Evolutionary conservation across 75 land plant species (phyloP).

Genomic region (Pinus albicaulis): DNA sequence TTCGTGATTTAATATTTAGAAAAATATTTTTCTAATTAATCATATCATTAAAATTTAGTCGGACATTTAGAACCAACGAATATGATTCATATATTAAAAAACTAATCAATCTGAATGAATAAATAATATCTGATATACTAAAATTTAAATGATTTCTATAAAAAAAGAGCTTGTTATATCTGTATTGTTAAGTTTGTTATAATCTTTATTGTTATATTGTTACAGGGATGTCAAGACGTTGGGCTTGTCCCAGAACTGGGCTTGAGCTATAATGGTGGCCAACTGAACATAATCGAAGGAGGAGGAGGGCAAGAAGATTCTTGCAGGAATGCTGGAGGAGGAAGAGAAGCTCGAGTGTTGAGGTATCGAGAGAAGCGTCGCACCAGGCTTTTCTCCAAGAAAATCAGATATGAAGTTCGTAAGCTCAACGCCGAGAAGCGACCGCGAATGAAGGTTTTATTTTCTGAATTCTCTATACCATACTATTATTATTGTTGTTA

Average conservation of each 20-base stretch:
- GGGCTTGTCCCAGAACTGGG: slow-evolving; percentile 15
- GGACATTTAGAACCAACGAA: too few species aligned
- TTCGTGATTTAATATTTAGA: too few species aligned
- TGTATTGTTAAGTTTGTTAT: too few species aligned
- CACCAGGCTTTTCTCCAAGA: slow-evolving; percentile 79
- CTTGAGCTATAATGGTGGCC: not conserved
- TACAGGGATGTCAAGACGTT: slow-evolving; percentile 8
- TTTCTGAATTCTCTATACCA: too few species aligned
- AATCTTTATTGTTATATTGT: not conserved
- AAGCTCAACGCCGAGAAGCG: slow-evolving; percentile 81
- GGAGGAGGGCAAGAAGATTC: slow-evolving; percentile 14
- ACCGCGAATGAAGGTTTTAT: slow-evolving; percentile 61
- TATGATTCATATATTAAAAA: too few species aligned
- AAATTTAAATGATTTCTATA: too few species aligned
- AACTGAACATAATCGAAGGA: not conserved
- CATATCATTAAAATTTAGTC: too few species aligned
- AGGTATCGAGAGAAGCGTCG: slow-evolving; percentile 83
- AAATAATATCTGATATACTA: too few species aligned
- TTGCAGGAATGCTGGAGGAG: slow-evolving; percentile 18
- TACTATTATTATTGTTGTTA: too few species aligned
- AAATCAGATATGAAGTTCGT: slow-evolving; percentile 76
- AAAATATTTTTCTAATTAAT: too few species aligned
- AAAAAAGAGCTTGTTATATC: too few species aligned
- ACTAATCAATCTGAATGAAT: too few species aligned
- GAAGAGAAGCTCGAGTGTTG: slow-evolving; percentile 69